Evolutionary conservation across 1,284 basidiomycete genomes (phyloP), one percentile per base, ranked within the genome.

Genomic region (Trametes polyzona): DNA sequence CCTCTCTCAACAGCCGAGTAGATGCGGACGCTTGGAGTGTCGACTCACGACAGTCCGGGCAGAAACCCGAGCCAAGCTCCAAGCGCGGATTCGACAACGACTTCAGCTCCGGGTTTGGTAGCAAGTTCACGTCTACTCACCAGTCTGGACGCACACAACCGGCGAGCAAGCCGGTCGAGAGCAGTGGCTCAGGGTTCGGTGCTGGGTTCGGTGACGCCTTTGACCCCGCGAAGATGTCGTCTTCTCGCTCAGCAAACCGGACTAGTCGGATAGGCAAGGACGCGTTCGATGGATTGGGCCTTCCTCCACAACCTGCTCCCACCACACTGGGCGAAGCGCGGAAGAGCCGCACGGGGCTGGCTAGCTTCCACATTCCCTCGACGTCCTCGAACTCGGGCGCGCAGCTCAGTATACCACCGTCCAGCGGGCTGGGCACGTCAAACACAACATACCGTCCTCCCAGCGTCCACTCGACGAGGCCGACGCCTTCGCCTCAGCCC

Each of bases 281-380:
- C 69, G 90, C 90, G 3, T 93, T 93, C 63, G 88, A 89, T 43
- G 90, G 87, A 11, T 74, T 93, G 33, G 89, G 86, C 6, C 66
- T 90, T 16, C 70, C 79, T 8, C 67, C 75, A 40, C 75, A 74
- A 19, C 76, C 75, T 47, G 76, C 80, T 4, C 75, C 82, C 17
- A 87, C 83, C 23, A 92, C 90, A 1, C 75, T 92, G 4, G 90
- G 82, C n/a, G 88, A 92, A 66, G 89, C 87, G 29, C 78, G 88
- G 46, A 86, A 85, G 67, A 70, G 86, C 55, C 77, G 87, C 44
- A 89, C 88, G 9, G 88, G 87, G 5, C 65, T 88, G 44, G 86
- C 84, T 17, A 74, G 75, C 36, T 75, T 78, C 67, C 78, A 70
- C 58, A 71, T 63, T 47, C 66, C 71, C 46, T 48, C 64, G 16